Evolutionary conservation across 2,329 filamentous ascomycete genomes (phyloP).

Genomic region (Paracamarosporium sp.): DNA sequence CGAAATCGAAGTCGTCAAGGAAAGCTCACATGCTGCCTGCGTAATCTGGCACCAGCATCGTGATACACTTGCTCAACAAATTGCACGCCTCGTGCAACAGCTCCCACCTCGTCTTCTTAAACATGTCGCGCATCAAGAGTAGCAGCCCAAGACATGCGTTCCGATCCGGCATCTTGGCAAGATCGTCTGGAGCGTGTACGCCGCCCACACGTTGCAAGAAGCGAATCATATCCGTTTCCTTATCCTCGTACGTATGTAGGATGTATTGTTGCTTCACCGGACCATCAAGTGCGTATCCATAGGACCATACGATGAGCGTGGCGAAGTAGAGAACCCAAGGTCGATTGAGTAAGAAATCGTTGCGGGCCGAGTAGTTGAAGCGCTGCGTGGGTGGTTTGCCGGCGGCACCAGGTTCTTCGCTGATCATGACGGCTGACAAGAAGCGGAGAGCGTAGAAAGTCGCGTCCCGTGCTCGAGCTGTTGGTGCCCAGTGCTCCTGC

Average conservation of each 20-base stretch:
- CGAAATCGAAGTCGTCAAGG: background rate
- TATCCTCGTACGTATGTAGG: conserved; percentile 68
- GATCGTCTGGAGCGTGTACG: conserved; percentile 76
- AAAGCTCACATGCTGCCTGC: background rate
- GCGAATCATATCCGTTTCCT: conserved; percentile 77
- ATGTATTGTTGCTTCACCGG: conserved; percentile 63
- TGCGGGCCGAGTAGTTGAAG: conserved; percentile 75
- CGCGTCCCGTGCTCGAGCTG: conserved; percentile 85
- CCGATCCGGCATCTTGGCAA: conserved; percentile 75
- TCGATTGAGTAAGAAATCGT: conserved; percentile 88
- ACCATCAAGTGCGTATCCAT: conserved; percentile 89
- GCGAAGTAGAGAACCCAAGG: conserved; percentile 97
- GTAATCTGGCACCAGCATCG: conserved; percentile 55
- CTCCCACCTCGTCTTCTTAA: conserved; percentile 87
- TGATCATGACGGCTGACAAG: conserved; percentile 80
- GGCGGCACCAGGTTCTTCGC: conserved; percentile 55
- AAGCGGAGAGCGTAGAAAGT: conserved; percentile 93
- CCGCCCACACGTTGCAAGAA: conserved; percentile 77
- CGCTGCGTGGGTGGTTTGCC: conserved; percentile 37
- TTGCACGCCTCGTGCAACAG: conserved; percentile 85
- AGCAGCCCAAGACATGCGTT: conserved; percentile 85
- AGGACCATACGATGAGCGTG: conserved; percentile 90
- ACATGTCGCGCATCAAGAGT: conserved; percentile 81
- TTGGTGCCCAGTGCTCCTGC: conserved; percentile 88
- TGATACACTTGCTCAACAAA: conserved; percentile 81